These are phyloP conservation scores for Agaricus blazei DNA, from an alignment of 768 basidiomycete species.

Conservation along the genomic window DNA sequence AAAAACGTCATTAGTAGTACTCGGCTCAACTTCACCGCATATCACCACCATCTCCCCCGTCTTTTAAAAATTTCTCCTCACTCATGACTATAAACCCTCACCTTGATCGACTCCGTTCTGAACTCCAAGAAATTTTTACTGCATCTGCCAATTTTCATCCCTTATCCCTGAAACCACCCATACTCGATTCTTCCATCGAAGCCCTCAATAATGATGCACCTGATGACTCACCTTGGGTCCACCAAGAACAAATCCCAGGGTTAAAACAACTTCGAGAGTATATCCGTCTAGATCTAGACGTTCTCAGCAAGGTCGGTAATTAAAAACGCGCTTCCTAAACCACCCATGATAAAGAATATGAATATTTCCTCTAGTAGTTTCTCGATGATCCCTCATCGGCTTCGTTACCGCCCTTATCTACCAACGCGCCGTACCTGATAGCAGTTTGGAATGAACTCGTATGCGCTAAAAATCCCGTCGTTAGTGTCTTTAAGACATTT, in stretches of 20 bases:
- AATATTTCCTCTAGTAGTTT: slow-evolving; percentile 49
- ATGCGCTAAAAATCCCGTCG: slow-evolving; percentile 51
- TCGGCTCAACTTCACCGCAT: neutral
- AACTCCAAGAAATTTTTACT: slow-evolving; percentile 28
- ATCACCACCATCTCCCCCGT: neutral
- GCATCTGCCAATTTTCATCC: slow-evolving; percentile 35
- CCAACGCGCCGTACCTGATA: slow-evolving; percentile 76
- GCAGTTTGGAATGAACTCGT: slow-evolving; percentile 81
- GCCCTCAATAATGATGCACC: slow-evolving; percentile 22
- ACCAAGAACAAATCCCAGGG: slow-evolving; percentile 38
- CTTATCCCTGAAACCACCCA: slow-evolving; percentile 31
- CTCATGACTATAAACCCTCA: slow-evolving; percentile 16
- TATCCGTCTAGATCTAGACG: slow-evolving; percentile 40
- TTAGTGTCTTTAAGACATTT: slow-evolving; percentile 57
- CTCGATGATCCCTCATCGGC: slow-evolving; percentile 41
- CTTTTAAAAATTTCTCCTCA: neutral
- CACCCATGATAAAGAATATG: slow-evolving; percentile 7
- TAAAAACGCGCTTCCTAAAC: neutral
- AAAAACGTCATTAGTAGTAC: too few relatives aligned
- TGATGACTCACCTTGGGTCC: slow-evolving; percentile 38
- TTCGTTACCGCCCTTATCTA: slow-evolving; percentile 51
- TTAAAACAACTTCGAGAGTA: slow-evolving; percentile 41
- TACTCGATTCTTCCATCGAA: slow-evolving; percentile 41
- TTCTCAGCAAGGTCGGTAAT: slow-evolving; percentile 36
- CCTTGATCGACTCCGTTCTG: slow-evolving; percentile 21